Conservation (phyloP, 2,329 filamentous ascomycete genomes). For the Colletotrichum spaethianum region DNA sequence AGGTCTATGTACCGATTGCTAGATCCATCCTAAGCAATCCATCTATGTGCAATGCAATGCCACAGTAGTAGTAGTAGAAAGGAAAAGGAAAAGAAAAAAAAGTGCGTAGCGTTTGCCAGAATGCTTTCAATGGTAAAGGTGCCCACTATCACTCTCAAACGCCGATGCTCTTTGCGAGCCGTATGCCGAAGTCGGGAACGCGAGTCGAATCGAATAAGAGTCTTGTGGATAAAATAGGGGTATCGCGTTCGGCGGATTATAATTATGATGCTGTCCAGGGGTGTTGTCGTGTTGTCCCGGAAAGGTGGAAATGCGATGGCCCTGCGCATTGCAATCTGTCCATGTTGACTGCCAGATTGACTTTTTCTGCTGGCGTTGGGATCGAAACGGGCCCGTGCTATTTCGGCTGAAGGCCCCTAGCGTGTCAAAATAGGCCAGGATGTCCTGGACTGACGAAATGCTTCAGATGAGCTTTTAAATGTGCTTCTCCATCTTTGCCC, state of each 20-base stretch:
- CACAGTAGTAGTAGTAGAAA: slow-evolving; percentile 5
- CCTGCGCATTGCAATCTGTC: slow-evolving; percentile 11
- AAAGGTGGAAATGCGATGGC: slow-evolving; percentile 3
- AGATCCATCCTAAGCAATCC: slow-evolving; percentile 34
- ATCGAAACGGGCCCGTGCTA: slow-evolving; percentile 23
- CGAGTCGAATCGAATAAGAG: slow-evolving; percentile 19
- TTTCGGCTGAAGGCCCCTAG: slow-evolving; percentile 14
- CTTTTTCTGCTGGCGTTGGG: slow-evolving; percentile 26
- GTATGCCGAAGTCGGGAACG: slow-evolving; percentile 22
- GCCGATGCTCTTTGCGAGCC: slow-evolving; percentile 33
- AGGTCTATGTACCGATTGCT: slow-evolving; percentile 39
- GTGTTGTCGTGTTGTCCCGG: slow-evolving; percentile 5
- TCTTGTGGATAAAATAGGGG: slow-evolving; percentile 17
- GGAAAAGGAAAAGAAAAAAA: slow-evolving; percentile 10
- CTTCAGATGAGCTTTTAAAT: slow-evolving; percentile 7
- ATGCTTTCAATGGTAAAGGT: slow-evolving; percentile 20
- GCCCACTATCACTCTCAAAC: slow-evolving; percentile 20
- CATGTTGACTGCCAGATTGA: slow-evolving; percentile 23
- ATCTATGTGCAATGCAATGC: slow-evolving; percentile 40
- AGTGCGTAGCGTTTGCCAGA: slow-evolving; percentile 29
- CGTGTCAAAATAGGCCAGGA: slow-evolving; percentile 9
- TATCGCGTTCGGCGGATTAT: slow-evolving; percentile 39
- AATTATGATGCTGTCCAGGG: slow-evolving; percentile 39
- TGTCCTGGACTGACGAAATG: slow-evolving; percentile 18
- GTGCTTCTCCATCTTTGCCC: slow-evolving; percentile 3